Conservation (phyloP, 352 stramenopile species). For the Phytophthora europaea region DNA sequence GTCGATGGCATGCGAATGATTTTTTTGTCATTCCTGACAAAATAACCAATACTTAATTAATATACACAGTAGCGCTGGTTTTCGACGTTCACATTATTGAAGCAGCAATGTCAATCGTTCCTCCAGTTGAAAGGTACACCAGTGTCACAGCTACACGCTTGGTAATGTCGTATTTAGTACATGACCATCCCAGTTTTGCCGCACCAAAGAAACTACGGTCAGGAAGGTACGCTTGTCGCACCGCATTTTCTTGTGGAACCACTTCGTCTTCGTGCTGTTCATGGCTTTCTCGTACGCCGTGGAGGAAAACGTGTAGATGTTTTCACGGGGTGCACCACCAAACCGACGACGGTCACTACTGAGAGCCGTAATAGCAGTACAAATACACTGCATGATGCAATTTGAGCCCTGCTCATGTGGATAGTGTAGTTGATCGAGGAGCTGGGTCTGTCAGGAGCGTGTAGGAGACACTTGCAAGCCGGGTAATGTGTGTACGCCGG, state of each 20-base stretch:
- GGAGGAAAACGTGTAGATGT: background rate
- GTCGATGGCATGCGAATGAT: background rate
- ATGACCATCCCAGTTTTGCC: background rate
- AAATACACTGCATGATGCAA: background rate
- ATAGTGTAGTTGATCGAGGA: background rate
- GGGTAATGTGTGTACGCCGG: too few species aligned
- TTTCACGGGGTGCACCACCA: background rate
- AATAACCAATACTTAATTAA: background rate
- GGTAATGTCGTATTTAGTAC: background rate
- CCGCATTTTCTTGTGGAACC: slow-evolving; percentile 2
- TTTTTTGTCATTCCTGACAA: slow-evolving; percentile 3
- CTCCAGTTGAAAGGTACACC: slow-evolving; percentile 6
- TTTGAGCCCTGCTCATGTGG: background rate
- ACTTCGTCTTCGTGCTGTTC: background rate
- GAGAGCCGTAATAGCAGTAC: background rate
- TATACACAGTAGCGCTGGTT: slow-evolving; percentile 5
- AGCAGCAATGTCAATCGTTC: slow-evolving; percentile 14
- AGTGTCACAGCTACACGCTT: slow-evolving; percentile 12
- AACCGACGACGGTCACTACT: background rate
- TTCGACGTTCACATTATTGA: slow-evolving; percentile 9
- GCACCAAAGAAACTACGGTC: background rate
- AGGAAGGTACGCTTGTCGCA: slow-evolving; percentile 4
- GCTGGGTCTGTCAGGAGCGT: too few species aligned
- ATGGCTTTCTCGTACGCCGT: background rate
- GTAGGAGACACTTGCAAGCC: background rate